Conservation (phyloP, 2,329 filamentous ascomycete species). For the Trichophyton equinum region DNA sequence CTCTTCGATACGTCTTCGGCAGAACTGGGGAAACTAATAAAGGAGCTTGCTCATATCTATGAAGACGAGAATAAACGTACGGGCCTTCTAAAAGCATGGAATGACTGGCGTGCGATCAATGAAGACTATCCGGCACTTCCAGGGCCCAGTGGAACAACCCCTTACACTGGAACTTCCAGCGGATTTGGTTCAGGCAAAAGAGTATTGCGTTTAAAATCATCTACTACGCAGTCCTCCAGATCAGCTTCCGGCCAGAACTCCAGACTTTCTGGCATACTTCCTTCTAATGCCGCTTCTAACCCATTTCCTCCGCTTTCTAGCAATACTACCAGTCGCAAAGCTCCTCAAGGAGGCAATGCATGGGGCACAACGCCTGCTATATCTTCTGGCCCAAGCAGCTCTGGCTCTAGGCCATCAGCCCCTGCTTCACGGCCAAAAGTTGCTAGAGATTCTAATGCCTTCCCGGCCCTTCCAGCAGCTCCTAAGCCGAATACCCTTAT, state of each 20-base stretch:
- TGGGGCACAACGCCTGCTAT: slow-evolving; percentile 19
- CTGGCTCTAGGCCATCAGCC: slow-evolving; percentile 20
- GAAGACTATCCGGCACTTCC: slow-evolving; percentile 89
- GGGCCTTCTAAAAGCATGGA: slow-evolving; percentile 70
- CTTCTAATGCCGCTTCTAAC: slow-evolving; percentile 21
- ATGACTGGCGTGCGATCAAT: slow-evolving; percentile 89
- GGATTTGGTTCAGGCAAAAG: slow-evolving; percentile 47
- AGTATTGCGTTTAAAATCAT: slow-evolving; percentile 56
- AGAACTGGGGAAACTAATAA: slow-evolving; percentile 75
- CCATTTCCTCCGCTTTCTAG: slow-evolving; percentile 35
- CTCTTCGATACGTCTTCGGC: slow-evolving; percentile 71
- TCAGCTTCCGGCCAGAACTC: slow-evolving; percentile 50
- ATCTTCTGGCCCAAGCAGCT: slow-evolving; percentile 16
- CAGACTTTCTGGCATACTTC: slow-evolving; percentile 28
- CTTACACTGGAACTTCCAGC: slow-evolving; percentile 40
- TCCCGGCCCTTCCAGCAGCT: slow-evolving; percentile 71
- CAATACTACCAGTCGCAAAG: slow-evolving; percentile 15
- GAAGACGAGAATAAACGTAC: slow-evolving; percentile 67
- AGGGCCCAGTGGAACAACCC: slow-evolving; percentile 56
- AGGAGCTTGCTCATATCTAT: slow-evolving; percentile 85
- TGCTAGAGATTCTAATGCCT: slow-evolving; percentile 45
- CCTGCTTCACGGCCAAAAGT: slow-evolving; percentile 16
- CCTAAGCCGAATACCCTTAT: slow-evolving; percentile 52
- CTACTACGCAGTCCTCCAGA: slow-evolving; percentile 54
- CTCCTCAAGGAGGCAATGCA: slow-evolving; percentile 13